Evolutionary conservation across 371 early-diverging fungal species (phyloP).

Genomic region (Paraphysoderma sedebokerense): DNA sequence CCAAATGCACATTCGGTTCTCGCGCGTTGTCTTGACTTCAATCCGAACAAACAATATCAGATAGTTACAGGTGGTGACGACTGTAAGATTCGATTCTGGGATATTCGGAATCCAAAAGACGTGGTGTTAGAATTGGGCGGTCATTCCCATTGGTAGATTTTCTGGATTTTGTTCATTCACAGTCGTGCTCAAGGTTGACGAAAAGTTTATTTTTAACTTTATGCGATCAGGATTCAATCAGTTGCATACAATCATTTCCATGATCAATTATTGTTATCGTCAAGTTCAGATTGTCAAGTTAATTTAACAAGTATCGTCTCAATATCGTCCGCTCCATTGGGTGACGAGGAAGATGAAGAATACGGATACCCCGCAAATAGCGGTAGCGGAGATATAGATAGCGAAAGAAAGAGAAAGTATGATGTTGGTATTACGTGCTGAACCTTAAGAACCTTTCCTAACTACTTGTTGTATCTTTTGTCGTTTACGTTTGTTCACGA

Average conservation of each 20-base stretch:
- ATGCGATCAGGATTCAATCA: too few relatives aligned
- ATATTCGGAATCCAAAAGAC: constrained; percentile 31
- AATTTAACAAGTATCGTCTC: constrained; percentile 64
- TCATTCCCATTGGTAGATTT: too few relatives aligned
- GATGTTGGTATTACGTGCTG: too few relatives aligned
- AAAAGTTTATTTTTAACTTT: too few relatives aligned
- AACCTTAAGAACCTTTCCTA: too few relatives aligned
- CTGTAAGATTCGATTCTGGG: constrained; percentile 67
- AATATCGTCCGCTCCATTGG: constrained; percentile 52
- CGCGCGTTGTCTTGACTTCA: too few relatives aligned
- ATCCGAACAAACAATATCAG: constrained; percentile 64
- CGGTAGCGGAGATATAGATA: not conserved
- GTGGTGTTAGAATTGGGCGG: too few relatives aligned
- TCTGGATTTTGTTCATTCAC: too few relatives aligned
- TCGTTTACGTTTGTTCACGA: too few relatives aligned
- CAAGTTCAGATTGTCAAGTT: constrained; percentile 68
- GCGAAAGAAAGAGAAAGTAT: not conserved
- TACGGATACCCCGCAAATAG: not conserved
- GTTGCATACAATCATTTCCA: constrained; percentile 70
- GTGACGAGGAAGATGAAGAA: not conserved
- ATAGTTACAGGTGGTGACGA: constrained; percentile 74
- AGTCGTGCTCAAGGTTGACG: too few relatives aligned
- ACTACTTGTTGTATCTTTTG: too few relatives aligned
- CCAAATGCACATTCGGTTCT: too few relatives aligned
- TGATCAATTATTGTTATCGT: constrained; percentile 73